phyloP scores from a whole-genome alignment of 441 rosid genomes.

The Breynia disticha region DNA sequence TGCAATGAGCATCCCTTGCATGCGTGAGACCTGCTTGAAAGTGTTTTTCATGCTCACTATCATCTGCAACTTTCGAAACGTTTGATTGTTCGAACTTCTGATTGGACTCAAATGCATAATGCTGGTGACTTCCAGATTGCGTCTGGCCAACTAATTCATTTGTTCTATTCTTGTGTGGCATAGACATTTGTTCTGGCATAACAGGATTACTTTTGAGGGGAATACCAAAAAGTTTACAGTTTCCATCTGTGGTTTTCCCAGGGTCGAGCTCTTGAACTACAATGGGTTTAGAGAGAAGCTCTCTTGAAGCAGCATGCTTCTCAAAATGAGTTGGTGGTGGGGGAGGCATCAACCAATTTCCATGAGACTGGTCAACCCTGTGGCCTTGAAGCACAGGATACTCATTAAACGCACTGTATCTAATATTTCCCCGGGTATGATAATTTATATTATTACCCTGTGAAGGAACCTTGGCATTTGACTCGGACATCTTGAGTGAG shows the following conservation, averaged over 20 bases:
- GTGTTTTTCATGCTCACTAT: conserved; percentile 42
- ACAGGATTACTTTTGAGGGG: conserved; percentile 45
- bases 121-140: conserved; percentile 25
- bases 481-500: conserved; percentile 48
- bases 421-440: conserved; percentile 36
- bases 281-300: conserved; percentile 24
- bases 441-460: conserved; percentile 31
- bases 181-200: conserved; percentile 25
- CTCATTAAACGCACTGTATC: conserved; percentile 39
- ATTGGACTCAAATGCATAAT: conserved; percentile 26
- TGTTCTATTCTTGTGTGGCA: conserved; percentile 19
- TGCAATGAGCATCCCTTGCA: conserved; percentile 39
- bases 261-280: conserved; percentile 32
- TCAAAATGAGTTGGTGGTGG: conserved; percentile 41
- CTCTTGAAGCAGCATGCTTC: conserved; percentile 35
- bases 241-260: conserved; percentile 40
- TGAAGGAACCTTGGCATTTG: conserved; percentile 24
- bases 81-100: conserved; percentile 42
- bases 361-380: conserved; percentile 42
- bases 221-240: conserved; percentile 87
- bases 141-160: conserved; percentile 19
- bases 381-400: conserved; percentile 40
- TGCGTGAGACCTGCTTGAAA: conserved; percentile 25
- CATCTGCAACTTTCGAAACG: conserved; percentile 38
- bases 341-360: conserved; percentile 60